phyloP scores from a whole-genome alignment of 208 protist genomes.

The Acanthamoeba divionensis region DNA sequence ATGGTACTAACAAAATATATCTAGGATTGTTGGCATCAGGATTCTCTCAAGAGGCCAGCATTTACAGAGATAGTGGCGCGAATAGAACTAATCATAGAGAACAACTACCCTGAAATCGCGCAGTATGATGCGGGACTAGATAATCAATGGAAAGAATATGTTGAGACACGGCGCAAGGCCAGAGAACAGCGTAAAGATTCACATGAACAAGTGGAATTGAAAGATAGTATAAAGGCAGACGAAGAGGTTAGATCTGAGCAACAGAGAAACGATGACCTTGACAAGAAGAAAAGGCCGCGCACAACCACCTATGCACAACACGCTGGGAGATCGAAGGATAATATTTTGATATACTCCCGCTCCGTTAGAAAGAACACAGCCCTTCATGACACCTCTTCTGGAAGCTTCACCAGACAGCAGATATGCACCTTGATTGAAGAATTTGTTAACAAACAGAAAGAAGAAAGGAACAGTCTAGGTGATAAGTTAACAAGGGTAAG shows the following conservation, averaged over 20 bases:
- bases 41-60: neutral
- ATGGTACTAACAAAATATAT: neutral
- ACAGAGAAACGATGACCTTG: neutral
- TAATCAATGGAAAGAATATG: neutral
- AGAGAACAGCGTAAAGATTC: too few species aligned
- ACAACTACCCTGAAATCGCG: neutral
- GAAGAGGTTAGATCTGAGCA: neutral
- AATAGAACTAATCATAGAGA: neutral
- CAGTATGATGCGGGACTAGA: neutral
- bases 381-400: neutral
- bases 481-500: neutral
- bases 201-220: too few species aligned
- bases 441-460: conserved; percentile 10
- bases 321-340: neutral
- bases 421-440: conserved; percentile 34
- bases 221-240: too few species aligned
- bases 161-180: neutral
- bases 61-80: conserved; percentile 17
- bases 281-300: too few species aligned
- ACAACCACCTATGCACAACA: too few species aligned
- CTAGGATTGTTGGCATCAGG: neutral
- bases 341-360: neutral
- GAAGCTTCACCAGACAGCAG: neutral
- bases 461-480: neutral
- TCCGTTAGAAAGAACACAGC: conserved; percentile 31